Conservation (phyloP, 2,329 filamentous ascomycete species). For the Pestalotiopsis sp. region DNA sequence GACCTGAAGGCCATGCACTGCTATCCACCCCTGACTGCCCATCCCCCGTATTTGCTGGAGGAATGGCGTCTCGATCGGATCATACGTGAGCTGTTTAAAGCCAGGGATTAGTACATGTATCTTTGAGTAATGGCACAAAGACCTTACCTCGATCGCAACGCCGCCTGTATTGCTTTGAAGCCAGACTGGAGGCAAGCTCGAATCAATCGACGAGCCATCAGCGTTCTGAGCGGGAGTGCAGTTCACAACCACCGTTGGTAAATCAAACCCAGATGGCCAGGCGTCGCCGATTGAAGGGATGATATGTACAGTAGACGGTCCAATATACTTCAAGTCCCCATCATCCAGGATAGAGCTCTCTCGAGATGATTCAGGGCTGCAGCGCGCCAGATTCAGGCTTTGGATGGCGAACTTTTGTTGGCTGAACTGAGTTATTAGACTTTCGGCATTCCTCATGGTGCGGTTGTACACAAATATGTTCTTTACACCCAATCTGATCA, state of each 20-base stretch:
- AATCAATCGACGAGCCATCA: background rate
- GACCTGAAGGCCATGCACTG: background rate
- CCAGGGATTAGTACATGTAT: background rate
- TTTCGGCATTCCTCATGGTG: background rate
- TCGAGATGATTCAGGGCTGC: background rate
- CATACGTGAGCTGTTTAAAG: conserved; percentile 1
- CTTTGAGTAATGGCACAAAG: background rate
- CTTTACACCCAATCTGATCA: background rate
- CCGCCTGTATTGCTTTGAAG: conserved; percentile 2
- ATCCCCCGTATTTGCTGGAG: background rate
- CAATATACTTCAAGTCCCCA: background rate
- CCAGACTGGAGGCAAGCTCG: background rate
- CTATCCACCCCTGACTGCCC: background rate
- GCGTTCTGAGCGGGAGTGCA: background rate
- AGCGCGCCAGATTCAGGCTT: background rate
- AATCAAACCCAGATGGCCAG: background rate
- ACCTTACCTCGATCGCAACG: conserved; percentile 3
- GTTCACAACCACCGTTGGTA: background rate
- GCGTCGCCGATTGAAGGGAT: background rate
- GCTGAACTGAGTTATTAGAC: background rate
- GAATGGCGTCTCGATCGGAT: background rate
- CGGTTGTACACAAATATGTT: conserved; percentile 1
- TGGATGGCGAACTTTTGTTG: background rate
- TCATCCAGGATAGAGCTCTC: background rate
- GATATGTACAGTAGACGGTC: background rate